phyloP scores from a whole-genome alignment of 2,329 filamentous ascomycete species.

The Monilinia vaccinii-corymbosi region DNA sequence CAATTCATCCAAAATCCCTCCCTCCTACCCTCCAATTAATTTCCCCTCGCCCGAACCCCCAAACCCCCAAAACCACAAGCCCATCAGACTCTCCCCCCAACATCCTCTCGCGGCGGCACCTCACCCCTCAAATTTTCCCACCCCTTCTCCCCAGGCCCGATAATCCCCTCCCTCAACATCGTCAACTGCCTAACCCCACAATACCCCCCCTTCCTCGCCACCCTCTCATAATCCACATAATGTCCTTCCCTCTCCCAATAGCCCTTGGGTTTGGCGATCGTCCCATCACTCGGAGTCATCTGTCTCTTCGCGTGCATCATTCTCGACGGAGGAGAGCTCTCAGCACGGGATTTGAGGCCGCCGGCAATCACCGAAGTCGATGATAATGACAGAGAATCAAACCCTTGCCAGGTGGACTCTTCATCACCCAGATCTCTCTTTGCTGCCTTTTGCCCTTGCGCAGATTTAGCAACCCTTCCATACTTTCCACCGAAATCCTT shows the following conservation, averaged over 20 bases:
- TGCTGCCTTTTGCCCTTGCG: slow-evolving; percentile 11
- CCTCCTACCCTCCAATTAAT: too few relatives aligned
- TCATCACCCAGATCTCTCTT: slow-evolving; percentile 12
- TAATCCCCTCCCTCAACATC: slow-evolving; percentile 31
- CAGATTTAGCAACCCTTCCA: background rate
- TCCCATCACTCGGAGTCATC: background rate
- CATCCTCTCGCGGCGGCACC: slow-evolving; percentile 17
- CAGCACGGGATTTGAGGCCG: background rate
- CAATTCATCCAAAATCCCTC: background rate
- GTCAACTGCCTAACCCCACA: slow-evolving; percentile 46
- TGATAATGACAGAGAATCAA: background rate
- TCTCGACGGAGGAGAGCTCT: background rate
- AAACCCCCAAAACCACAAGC: too few relatives aligned
- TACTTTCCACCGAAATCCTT: slow-evolving; percentile 13
- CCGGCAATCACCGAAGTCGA: slow-evolving; percentile 6
- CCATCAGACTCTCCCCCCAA: background rate
- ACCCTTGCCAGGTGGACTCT: background rate
- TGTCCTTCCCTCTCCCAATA: slow-evolving; percentile 27
- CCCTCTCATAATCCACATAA: slow-evolving; percentile 36
- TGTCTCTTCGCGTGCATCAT: slow-evolving; percentile 1
- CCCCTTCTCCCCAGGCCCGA: slow-evolving; percentile 25
- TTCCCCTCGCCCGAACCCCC: too few relatives aligned
- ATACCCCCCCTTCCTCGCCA: slow-evolving; percentile 43
- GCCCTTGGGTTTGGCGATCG: slow-evolving; percentile 9
- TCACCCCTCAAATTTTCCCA: slow-evolving; percentile 28